phyloP scores from a whole-genome alignment of 495 filamentous ascomycete genomes.

The Elasticomyces elasticus region DNA sequence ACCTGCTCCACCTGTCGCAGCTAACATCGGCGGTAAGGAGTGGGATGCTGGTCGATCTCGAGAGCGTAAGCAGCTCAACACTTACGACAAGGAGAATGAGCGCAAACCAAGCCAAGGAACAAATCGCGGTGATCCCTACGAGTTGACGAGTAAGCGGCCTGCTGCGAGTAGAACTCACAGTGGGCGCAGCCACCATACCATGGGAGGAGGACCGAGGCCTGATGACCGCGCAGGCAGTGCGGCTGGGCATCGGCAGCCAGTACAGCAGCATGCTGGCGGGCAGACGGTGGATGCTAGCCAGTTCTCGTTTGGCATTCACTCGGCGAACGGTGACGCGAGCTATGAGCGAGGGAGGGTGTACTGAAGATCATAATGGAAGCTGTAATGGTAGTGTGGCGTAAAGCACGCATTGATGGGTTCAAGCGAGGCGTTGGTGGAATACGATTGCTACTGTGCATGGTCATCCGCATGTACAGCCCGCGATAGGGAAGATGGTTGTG shows the following conservation, averaged over 20 bases:
- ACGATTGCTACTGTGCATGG: too few species aligned
- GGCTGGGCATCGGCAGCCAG: neutral
- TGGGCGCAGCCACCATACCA: neutral
- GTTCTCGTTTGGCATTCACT: neutral
- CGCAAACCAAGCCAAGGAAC: neutral
- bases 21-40: slow-evolving; percentile 19
- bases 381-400: too few species aligned
- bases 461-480: too few species aligned
- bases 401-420: too few species aligned
- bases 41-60: slow-evolving; percentile 5
- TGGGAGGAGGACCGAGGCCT: neutral
- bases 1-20: slow-evolving; percentile 19
- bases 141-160: neutral
- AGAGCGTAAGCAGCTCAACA: neutral
- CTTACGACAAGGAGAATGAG: neutral
- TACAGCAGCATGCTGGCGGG: neutral
- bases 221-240: neutral
- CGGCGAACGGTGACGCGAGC: too few species aligned
- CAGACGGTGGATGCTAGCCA: neutral
- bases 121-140: neutral
- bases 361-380: too few species aligned
- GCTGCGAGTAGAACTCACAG: neutral
- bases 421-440: too few species aligned
- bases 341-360: too few species aligned
- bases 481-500: too few species aligned